These are phyloP conservation scores for Solanum paucissectum DNA, from an alignment of 257 asterid genomes.

Conservation along the genomic window DNA sequence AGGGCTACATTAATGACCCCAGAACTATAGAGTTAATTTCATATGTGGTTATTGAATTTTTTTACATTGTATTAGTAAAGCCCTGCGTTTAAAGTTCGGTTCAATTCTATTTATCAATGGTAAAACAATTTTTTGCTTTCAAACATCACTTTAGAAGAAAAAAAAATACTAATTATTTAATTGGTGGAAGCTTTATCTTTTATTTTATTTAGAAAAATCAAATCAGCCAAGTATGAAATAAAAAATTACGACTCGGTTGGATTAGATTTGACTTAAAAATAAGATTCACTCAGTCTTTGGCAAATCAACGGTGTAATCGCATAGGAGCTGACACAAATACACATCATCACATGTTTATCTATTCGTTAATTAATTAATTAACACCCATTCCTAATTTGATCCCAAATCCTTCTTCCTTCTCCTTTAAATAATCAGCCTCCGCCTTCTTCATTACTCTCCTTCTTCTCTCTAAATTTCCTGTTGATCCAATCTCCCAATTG, in stretches of 20 bases:
- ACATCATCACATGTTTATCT: neutral
- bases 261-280: neutral
- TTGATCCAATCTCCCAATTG: slow-evolving; percentile 27
- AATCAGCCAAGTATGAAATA: neutral
- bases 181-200: neutral
- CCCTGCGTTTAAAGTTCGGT: no score
- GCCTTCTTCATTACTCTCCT: neutral
- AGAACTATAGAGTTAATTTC: neutral
- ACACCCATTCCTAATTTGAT: neutral
- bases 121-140: no score
- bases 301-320: neutral
- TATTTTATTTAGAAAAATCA: neutral
- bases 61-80: neutral
- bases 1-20: neutral
- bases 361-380: neutral
- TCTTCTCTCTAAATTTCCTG: neutral
- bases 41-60: neutral
- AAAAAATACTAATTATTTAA: neutral
- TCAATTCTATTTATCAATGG: no score
- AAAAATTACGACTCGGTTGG: neutral
- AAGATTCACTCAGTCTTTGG: neutral
- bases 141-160: neutral
- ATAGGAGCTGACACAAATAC: slow-evolving; percentile 7
- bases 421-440: neutral
- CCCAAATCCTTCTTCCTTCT: neutral